Conservation (phyloP, 371 early-diverging fungal species). For the Funneliformis caledonium region DNA sequence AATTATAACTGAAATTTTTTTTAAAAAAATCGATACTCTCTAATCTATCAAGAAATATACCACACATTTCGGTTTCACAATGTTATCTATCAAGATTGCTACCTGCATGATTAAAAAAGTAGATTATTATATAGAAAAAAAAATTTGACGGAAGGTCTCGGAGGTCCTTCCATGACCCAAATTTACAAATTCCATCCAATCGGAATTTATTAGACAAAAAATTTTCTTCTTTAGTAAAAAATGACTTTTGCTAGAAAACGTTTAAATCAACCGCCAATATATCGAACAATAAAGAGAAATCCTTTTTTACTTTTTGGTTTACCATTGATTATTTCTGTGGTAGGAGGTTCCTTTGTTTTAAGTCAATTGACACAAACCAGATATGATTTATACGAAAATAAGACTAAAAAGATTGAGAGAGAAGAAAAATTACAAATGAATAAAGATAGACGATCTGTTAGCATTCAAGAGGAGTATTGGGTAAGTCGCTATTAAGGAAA, state of each 20-base stretch:
- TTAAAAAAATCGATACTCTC: too few species aligned
- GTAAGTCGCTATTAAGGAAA: slow-evolving; percentile 44
- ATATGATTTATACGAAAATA: slow-evolving; percentile 62
- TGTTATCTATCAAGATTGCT: too few species aligned
- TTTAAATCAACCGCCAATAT: not conserved
- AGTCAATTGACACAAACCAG: slow-evolving; percentile 64
- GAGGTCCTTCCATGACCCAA: too few species aligned
- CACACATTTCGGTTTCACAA: too few species aligned
- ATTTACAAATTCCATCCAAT: too few species aligned
- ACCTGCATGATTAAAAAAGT: too few species aligned
- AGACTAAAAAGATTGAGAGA: slow-evolving; percentile 50
- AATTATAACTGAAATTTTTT: too few species aligned
- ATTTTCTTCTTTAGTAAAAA: not conserved
- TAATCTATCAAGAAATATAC: too few species aligned
- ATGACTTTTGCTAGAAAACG: not conserved
- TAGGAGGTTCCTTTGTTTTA: slow-evolving; percentile 64
- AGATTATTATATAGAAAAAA: too few species aligned
- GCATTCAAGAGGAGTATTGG: slow-evolving; percentile 72
- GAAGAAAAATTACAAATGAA: slow-evolving; percentile 69
- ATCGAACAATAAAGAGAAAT: slow-evolving; percentile 25
- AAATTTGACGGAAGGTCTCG: too few species aligned
- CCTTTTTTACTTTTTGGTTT: slow-evolving; percentile 68
- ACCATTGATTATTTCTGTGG: slow-evolving; percentile 63
- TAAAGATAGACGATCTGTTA: slow-evolving; percentile 57
- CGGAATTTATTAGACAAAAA: too few species aligned